These are phyloP conservation scores for Daldinia loculata DNA, from an alignment of 495 filamentous ascomycete genomes.

Conservation along the genomic window DNA sequence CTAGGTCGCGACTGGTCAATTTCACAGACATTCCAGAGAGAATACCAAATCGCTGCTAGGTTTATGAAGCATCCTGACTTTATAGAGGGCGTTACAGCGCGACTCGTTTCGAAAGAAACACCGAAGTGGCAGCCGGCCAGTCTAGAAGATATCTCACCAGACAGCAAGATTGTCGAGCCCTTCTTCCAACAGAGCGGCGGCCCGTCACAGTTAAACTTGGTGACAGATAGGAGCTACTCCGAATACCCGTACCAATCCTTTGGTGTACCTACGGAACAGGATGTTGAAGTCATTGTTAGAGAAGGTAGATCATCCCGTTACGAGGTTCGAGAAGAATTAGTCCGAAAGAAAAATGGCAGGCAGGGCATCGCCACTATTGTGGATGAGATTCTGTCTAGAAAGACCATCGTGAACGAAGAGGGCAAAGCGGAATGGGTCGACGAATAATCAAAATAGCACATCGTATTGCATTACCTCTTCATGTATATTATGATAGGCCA, in stretches of 20 bases:
- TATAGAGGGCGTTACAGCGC: slow-evolving; percentile 80
- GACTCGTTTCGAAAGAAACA: slow-evolving; percentile 70
- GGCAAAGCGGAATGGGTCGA: slow-evolving; percentile 52
- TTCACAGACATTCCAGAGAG: slow-evolving; percentile 79
- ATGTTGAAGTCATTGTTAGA: slow-evolving; percentile 67
- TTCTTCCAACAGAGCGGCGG: slow-evolving; percentile 63
- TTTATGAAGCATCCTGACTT: slow-evolving; percentile 94
- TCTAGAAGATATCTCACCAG: slow-evolving; percentile 65
- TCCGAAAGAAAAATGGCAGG: slow-evolving; percentile 56
- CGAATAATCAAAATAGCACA: slow-evolving; percentile 20
- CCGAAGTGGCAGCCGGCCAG: slow-evolving; percentile 77
- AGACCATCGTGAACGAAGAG: slow-evolving; percentile 48
- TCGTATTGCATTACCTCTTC: slow-evolving; percentile 21
- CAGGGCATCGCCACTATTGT: slow-evolving; percentile 67
- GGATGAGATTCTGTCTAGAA: slow-evolving; percentile 63
- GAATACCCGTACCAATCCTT: slow-evolving; percentile 70
- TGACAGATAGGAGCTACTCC: slow-evolving; percentile 60
- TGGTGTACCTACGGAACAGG: slow-evolving; percentile 78
- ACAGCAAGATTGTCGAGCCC: slow-evolving; percentile 62
- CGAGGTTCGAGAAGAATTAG: slow-evolving; percentile 59
- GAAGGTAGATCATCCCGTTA: slow-evolving; percentile 47
- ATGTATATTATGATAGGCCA: slow-evolving; percentile 26
- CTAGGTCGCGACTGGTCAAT: slow-evolving; percentile 79
- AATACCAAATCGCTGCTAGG: slow-evolving; percentile 77
- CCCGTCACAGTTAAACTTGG: slow-evolving; percentile 59